A percentile compares a stretch with the other conserved stretches of the same genome.
Conservation (phyloP, 2,329 filamentous ascomycete species). For the Pseudogymnoascus verrucosus region DNA sequence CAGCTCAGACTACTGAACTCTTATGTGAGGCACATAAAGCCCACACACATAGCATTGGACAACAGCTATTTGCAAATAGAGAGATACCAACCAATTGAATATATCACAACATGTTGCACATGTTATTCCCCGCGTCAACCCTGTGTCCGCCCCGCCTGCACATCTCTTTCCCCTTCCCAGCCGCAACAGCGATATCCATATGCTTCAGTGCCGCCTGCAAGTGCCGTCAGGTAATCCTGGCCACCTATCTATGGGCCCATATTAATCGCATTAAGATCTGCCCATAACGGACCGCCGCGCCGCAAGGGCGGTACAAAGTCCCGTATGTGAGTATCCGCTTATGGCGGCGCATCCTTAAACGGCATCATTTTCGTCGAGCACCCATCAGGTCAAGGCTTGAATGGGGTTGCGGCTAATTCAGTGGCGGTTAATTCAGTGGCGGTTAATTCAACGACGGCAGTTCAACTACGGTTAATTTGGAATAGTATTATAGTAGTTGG, state of each 20-base stretch:
- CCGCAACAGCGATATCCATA: constrained; percentile 65
- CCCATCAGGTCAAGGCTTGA: not conserved
- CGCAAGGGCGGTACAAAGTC: not conserved
- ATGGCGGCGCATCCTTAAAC: not conserved
- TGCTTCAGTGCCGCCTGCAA: constrained; percentile 50
- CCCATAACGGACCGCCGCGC: not conserved
- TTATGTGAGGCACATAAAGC: not conserved
- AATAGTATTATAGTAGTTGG: not conserved
- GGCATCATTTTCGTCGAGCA: not conserved
- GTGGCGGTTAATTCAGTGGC: not conserved
- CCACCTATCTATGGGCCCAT: constrained; percentile 72
- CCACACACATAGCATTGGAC: not conserved
- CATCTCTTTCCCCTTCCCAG: constrained; percentile 35
- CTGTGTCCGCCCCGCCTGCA: constrained; percentile 21
- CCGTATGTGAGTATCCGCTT: not conserved
- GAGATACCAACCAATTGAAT: not conserved
- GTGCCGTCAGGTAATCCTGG: constrained; percentile 71
- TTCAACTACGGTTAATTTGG: no score
- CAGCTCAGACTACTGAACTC: not conserved
- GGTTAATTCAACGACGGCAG: no score
- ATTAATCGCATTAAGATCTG: constrained; percentile 43
- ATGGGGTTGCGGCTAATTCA: not conserved
- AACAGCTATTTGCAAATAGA: not conserved
- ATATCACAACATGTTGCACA: not conserved
- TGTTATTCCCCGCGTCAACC: not conserved